Evolutionary conservation across 2,329 filamentous ascomycete genomes (phyloP).

Genomic region (Coniosporium tulheliwenetii): DNA sequence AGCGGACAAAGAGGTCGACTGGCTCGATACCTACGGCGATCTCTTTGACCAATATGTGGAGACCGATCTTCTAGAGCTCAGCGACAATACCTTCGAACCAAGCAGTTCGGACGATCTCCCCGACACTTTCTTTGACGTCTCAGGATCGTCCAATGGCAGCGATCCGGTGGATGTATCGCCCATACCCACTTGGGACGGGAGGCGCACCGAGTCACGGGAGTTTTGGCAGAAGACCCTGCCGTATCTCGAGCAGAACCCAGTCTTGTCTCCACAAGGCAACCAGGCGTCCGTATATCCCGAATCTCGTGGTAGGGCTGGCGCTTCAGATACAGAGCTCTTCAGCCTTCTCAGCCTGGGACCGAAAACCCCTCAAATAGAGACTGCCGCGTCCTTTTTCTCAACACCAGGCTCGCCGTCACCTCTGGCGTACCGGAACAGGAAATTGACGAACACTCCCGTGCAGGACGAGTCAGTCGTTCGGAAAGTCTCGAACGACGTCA

Average conservation of each 20-base stretch:
- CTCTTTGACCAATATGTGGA: slow-evolving; percentile 50
- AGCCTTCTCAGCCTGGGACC: slow-evolving; percentile 11
- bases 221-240: slow-evolving; percentile 39
- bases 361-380: slow-evolving; percentile 3
- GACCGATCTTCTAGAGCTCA: slow-evolving; percentile 35
- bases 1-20: slow-evolving; percentile 35
- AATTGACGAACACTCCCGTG: neutral
- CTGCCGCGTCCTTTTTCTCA: slow-evolving; percentile 11
- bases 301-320: slow-evolving; percentile 14
- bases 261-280: slow-evolving; percentile 16
- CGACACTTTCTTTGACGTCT: slow-evolving; percentile 31
- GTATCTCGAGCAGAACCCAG: slow-evolving; percentile 34
- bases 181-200: slow-evolving; percentile 30
- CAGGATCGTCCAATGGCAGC: slow-evolving; percentile 35
- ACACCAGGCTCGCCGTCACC: slow-evolving; percentile 18
- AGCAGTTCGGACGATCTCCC: slow-evolving; percentile 32
- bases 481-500: slow-evolving; percentile 5
- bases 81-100: slow-evolving; percentile 31
- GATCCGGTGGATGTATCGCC: slow-evolving; percentile 28
- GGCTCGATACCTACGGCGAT: slow-evolving; percentile 42
- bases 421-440: slow-evolving; percentile 10
- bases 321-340: slow-evolving; percentile 16
- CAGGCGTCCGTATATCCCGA: slow-evolving; percentile 16
- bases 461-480: no score
- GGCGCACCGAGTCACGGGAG: slow-evolving; percentile 26